Evolutionary conservation across 805 yeast genomes (phyloP), one percentile per base, ranked within the genome.

Genomic region (Metschnikowia chrysomelidarum): DNA sequence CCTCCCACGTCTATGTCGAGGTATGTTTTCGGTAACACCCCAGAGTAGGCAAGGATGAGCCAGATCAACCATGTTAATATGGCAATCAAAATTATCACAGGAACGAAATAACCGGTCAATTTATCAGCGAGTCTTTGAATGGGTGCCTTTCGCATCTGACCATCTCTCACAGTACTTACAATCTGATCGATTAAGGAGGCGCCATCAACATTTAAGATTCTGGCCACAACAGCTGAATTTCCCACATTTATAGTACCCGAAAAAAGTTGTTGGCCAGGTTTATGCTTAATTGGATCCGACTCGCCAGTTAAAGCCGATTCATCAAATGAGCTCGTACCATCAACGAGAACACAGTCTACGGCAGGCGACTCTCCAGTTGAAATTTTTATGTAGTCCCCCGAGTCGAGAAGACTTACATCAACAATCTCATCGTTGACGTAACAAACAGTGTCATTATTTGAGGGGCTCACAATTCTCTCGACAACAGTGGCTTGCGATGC

Each of bases 181-280:
- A 83, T 84, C 41, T 78, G 84, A 47, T 82, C 87, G 24, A 83
- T 67, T 31, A 84, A 60, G 0, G 89, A 81, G 13, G 73, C 76
- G 5, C 83, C 82, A 30, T 78, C 80, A 15, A 75, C 58, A 10
- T 84, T 73, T 4, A 73, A 63, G 16, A 82, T 68, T 43, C 68
- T 74, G 8, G 80, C 82, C 20, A 73, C 52, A 4, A 82, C 62
- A 0, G 82, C 57, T 5, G 60, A 64, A 12, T 71, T 65, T 1
- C 91, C 87, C 11, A 64, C 61, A 50, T 82, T 84, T 5, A 81
- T 69, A 0, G 91, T 82, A 2, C 91, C 93, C 0, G 87, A 78
- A 58, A 73, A 83, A 2, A 83, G 66, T 41, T 78, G 83, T 42
- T 82, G 87, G 0, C 89, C 89, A 0, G 62, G 59, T 0, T 40